A percentile compares a stretch with the other conserved stretches of the same genome.
phyloP scores from a whole-genome alignment of 2,329 filamentous ascomycete species.

The Alternaria infectoria region DNA sequence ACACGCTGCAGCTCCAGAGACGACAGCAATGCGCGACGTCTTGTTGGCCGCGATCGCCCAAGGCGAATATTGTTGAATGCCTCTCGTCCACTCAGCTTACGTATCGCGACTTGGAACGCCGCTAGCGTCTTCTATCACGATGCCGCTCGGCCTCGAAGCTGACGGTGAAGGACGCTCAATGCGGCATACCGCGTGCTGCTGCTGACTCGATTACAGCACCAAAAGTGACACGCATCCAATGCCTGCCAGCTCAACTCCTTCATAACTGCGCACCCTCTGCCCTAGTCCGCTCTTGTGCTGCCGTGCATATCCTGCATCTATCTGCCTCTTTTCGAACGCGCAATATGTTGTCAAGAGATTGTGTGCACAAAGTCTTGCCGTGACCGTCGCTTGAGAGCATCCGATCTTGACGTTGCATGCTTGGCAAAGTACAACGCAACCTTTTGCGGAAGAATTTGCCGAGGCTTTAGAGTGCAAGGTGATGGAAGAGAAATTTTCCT shows the following conservation, averaged over 20 bases:
- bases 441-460: constrained; percentile 18
- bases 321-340: background rate
- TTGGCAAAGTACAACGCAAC: constrained; percentile 20
- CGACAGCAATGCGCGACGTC: constrained; percentile 10
- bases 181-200: constrained; percentile 32
- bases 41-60: constrained; percentile 4
- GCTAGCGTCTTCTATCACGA: constrained; percentile 19
- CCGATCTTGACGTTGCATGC: constrained; percentile 24
- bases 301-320: background rate
- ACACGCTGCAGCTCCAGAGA: constrained; percentile 14
- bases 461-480: constrained; percentile 13
- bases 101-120: constrained; percentile 8
- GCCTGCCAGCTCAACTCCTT: constrained; percentile 2
- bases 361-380: background rate
- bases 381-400: constrained; percentile 11
- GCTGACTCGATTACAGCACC: constrained; percentile 26
- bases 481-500: constrained; percentile 18
- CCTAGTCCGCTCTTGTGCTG: background rate
- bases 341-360: background rate
- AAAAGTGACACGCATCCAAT: constrained; percentile 34
- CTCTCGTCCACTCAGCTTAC: constrained; percentile 28
- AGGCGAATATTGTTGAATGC: constrained; percentile 20
- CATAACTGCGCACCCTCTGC: constrained; percentile 3
- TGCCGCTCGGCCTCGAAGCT: constrained; percentile 13
- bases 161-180: constrained; percentile 27